These are phyloP conservation scores for Globisporangium spiculum DNA, from an alignment of 352 stramenopile species.

Conservation along the genomic window DNA sequence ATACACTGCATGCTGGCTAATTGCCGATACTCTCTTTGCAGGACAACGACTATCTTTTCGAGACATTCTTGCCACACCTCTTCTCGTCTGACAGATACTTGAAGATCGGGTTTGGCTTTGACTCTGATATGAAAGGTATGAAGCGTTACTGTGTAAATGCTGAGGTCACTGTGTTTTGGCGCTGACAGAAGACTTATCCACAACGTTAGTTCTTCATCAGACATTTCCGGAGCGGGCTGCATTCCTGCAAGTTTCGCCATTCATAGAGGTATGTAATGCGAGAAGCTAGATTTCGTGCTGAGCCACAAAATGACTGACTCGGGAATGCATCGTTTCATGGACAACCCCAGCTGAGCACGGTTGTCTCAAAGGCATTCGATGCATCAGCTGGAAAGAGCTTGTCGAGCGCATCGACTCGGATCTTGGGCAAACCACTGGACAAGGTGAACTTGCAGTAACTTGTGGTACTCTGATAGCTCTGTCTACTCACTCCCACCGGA, in stretches of 20 bases:
- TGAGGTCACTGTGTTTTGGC: background rate
- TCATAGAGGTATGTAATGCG: constrained; percentile 36
- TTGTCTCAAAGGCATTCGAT: constrained; percentile 27
- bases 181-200: constrained; percentile 12
- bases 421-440: constrained; percentile 59
- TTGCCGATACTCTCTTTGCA: constrained; percentile 13
- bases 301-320: background rate
- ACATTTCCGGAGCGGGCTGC: constrained; percentile 55
- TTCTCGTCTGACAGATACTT: constrained; percentile 34
- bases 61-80: constrained; percentile 37
- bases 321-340: constrained; percentile 9
- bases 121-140: constrained; percentile 65
- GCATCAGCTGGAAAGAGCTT: constrained; percentile 35
- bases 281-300: background rate
- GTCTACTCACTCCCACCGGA: background rate
- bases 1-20: background rate
- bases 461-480: background rate
- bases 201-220: constrained; percentile 38
- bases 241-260: constrained; percentile 34
- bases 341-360: constrained; percentile 29
- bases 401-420: constrained; percentile 30
- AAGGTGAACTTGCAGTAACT: constrained; percentile 32
- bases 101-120: constrained; percentile 70
- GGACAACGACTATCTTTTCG: constrained; percentile 45
- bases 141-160: background rate